phyloP scores from a whole-genome alignment of 495 filamentous ascomycete species.

The Penicillium parvum region DNA sequence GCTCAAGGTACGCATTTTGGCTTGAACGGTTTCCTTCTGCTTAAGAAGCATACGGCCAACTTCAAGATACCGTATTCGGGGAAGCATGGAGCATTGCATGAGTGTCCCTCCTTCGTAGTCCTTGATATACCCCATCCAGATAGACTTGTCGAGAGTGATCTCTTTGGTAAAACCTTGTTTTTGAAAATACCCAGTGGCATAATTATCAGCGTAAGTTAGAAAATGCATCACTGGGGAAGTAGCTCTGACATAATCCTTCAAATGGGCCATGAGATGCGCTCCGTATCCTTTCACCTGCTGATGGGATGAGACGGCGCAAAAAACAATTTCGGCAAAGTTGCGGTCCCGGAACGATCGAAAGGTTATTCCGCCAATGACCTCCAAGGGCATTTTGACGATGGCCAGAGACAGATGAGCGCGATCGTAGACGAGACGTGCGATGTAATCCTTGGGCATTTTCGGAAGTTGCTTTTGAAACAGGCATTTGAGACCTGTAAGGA shows the following conservation, averaged over 20 bases:
- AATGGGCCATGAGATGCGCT: conserved; percentile 94
- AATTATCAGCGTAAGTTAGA: conserved; percentile 97
- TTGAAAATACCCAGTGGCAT: conserved; percentile 98
- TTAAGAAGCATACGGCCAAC: conserved; percentile 92
- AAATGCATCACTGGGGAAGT: conserved; percentile 97
- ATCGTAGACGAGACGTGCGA: conserved; percentile 94
- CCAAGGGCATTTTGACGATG: conserved; percentile 92
- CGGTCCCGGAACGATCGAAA: conserved; percentile 92
- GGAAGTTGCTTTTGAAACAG: conserved; percentile 98
- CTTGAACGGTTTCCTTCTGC: conserved; percentile 90
- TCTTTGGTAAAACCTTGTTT: conserved; percentile 99
- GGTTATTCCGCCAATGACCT: conserved; percentile 93
- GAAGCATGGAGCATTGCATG: conserved; percentile 98
- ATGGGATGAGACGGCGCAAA: conserved; percentile 95
- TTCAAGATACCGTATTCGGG: conserved; percentile 90
- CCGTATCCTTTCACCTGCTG: conserved; percentile 99
- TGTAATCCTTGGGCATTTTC: conserved; percentile 99
- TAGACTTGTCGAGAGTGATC: conserved; percentile 81
- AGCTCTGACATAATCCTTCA: conserved; percentile 98
- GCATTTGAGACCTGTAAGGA: conserved; percentile 92
- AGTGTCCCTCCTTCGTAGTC: conserved; percentile 99
- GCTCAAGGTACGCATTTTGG: conserved; percentile 89
- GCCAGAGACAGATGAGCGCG: conserved; percentile 93
- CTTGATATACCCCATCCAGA: conserved; percentile 99
- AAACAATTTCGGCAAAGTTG: conserved; percentile 96